phyloP scores from a whole-genome alignment of 2,329 filamentous ascomycete genomes.

The Pseudocercospora macadamiae region DNA sequence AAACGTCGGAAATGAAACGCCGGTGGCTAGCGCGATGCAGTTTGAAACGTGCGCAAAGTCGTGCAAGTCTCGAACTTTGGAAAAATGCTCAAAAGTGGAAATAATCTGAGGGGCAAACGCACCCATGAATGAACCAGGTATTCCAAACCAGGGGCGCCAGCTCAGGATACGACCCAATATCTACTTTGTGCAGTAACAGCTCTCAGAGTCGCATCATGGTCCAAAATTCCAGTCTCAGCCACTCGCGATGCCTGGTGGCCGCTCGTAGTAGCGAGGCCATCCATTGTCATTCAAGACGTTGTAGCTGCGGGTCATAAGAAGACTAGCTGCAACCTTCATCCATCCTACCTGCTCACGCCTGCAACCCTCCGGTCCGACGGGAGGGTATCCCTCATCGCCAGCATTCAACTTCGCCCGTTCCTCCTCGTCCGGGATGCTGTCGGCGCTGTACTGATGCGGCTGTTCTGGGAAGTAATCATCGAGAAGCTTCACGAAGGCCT shows the following conservation, averaged over 20 bases:
- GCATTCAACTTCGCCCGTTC: neutral
- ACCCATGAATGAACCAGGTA: too few species aligned
- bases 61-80: too few species aligned
- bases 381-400: constrained; percentile 5
- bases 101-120: too few species aligned
- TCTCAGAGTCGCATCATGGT: too few species aligned
- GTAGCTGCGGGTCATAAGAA: neutral
- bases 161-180: too few species aligned
- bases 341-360: neutral
- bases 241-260: neutral
- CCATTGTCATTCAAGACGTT: neutral
- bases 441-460: neutral
- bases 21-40: too few species aligned
- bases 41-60: too few species aligned
- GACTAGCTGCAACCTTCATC: neutral
- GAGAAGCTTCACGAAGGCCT: constrained; percentile 9
- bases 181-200: too few species aligned
- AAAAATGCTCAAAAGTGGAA: too few species aligned
- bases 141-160: too few species aligned
- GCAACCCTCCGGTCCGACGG: constrained; percentile 6
- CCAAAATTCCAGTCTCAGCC: too few species aligned
- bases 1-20: too few species aligned
- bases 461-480: neutral
- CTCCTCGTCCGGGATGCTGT: neutral
- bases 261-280: neutral